Base-by-base conservation (phyloP, 208 protist species). In the Leishmania lainsoni region DNA sequence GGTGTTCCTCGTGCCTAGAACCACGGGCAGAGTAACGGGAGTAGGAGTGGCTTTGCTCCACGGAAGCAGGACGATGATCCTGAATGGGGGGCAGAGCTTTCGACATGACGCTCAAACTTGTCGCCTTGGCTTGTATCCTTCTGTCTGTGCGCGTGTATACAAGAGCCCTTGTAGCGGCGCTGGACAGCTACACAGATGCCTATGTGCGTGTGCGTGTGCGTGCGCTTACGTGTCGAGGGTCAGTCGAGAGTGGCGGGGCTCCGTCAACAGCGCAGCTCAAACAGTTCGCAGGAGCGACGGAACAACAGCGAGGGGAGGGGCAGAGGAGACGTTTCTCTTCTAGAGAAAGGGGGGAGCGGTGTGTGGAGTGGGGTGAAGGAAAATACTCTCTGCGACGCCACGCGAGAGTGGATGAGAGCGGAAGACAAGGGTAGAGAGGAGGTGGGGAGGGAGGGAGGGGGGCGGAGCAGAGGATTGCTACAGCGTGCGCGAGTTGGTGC, bases 31-130 rank as follows among this genome's bases (percentile, higher is more conserved):
- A 56, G 32, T 3, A 35, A 54, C 74, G 79, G 1, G 75, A 78
- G 86, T 83, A 83, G 22, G 82, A 83, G 79, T 82, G 78, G 54
- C 69, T 71, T 5, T 68, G 76, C 42, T 76, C 78, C 20, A 32
- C 69, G 3, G 69, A 73, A 26, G 63, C 65, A n/a, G 63, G 73
- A 48, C 76, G 69, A 49, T 76, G 76, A 6, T 78, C 71, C 16
- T 81, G 81, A 48, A 90, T 83, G 52, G 87, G 82, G 8, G 87
- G 87, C n/a, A 90, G 81, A 8, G 87, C 73, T 71, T 90, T 90
- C 17, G 87, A 90, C 87, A 90, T 90, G 48, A n/a, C n/a, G 68
- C 68, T 51, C 5, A 29, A 32, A 32, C 68, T 52, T 72, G 17
- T 17, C 17, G 20, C 26, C 32, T 52, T 51, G 45, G 42, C 42